These are phyloP conservation scores for Neospermospora avenae DNA, from an alignment of 2,329 filamentous ascomycete genomes.

Conservation along the genomic window DNA sequence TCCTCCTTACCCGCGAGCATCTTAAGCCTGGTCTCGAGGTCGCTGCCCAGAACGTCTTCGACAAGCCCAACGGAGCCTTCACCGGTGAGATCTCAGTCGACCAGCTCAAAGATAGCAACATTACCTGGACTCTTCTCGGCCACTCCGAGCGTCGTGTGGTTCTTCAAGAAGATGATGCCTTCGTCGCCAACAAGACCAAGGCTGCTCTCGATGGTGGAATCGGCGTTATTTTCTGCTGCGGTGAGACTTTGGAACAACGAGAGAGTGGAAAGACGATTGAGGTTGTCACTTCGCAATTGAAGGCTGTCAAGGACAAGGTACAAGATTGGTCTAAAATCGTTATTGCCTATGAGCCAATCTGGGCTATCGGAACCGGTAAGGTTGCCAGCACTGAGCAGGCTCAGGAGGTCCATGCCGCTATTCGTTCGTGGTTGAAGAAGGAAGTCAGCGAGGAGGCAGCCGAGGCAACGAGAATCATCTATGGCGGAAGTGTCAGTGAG, in stretches of 20 bases:
- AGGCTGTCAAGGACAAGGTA: constrained; percentile 74
- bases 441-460: constrained; percentile 72
- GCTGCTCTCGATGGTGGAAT: constrained; percentile 82
- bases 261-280: constrained; percentile 82
- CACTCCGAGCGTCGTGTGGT: constrained; percentile 94
- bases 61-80: constrained; percentile 95
- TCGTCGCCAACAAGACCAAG: constrained; percentile 93
- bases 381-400: constrained; percentile 86
- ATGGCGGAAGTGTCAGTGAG: constrained; percentile 94
- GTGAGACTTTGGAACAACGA: constrained; percentile 90
- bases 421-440: constrained; percentile 82
- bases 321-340: constrained; percentile 92
- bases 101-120: constrained; percentile 84
- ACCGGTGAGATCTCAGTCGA: constrained; percentile 93
- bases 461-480: constrained; percentile 89
- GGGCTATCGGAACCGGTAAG: constrained; percentile 92
- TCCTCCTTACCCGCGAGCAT: constrained; percentile 78
- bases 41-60: constrained; percentile 93
- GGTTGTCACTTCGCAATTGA: constrained; percentile 80
- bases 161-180: constrained; percentile 78
- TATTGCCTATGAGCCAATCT: constrained; percentile 98
- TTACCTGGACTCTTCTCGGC: constrained; percentile 88
- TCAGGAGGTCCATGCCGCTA: constrained; percentile 89
- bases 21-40: constrained; percentile 76
- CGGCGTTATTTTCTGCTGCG: constrained; percentile 93